Base-by-base conservation (phyloP, 2,329 filamentous ascomycete species). In the Phialophora macrospora region DNA sequence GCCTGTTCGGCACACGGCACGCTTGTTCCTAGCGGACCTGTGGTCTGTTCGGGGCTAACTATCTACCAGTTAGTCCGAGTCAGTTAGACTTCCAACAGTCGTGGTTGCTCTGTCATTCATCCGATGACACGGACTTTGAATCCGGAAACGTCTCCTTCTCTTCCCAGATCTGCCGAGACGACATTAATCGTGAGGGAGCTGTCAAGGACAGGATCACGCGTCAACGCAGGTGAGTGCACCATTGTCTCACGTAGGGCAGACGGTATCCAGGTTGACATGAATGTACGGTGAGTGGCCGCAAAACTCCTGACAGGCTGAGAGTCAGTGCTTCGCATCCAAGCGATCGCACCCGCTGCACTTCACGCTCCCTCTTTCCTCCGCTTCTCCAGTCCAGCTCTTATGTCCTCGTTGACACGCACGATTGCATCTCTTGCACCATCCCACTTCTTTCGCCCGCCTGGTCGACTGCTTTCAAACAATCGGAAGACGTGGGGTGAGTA, bases 401-500 rank as follows among this genome's bases (percentile, higher is more conserved):
- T 34, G 70, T 72, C 54, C 73, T 66, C 59, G 20, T 73, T 68
- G 7, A 72, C 67, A 26, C 62, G 71, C 34, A 54, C 58, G n/a
- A 78, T 73, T 22, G 72, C 70, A 5, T 71, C 65, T 20, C 66
- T 68, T 26, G 75, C 76, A 11, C 74, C 74, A 8, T 67, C 67
- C 75, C 75, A 77, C 46, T 60, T 67, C 67, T 74, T 75, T 64
- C 73, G 70, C 11, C 65, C 49, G 24, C 63, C 62, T 4, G 41
- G 56, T 32, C 52, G 52, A 66, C 74, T 74, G 12, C 74, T 75
- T 20, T 78, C 75, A 61, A 79, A 79, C 44, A 77, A 66, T 26
- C 77, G 71, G 68, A 75, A 77, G 1, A 76, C 67, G 67, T 74
- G 73, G 14, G 77, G 74, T 17, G 70, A 74, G 58, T 72, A 71